phyloP scores from a whole-genome alignment of 345 rosid species.

The Excoecaria cochinchinensis region DNA sequence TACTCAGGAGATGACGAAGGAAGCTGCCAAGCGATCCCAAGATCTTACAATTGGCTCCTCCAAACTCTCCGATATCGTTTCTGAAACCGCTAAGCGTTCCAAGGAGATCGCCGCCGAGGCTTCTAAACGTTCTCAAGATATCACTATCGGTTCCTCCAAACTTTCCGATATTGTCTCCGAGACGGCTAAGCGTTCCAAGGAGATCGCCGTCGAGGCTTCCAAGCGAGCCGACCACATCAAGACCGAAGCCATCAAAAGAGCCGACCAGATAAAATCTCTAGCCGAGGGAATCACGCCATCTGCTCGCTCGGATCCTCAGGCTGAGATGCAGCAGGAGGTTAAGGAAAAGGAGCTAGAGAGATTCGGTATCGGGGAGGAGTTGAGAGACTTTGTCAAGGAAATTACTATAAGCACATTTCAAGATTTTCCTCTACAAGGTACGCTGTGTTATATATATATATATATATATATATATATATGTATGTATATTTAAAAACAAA shows the following conservation, averaged over 20 bases:
- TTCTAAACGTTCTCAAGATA: conserved; percentile 43
- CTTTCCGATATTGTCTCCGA: conserved; percentile 43
- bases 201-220: conserved; percentile 55
- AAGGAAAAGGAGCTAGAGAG: conserved; percentile 38
- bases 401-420: conserved; percentile 49
- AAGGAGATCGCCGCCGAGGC: conserved; percentile 48
- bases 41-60: conserved; percentile 25
- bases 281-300: conserved; percentile 33
- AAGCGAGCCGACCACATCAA: conserved; percentile 49
- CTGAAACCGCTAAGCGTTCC: conserved; percentile 33
- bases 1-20: conserved; percentile 21
- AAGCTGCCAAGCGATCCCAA: conserved; percentile 47
- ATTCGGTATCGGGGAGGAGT: conserved; percentile 53
- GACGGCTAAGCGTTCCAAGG: conserved; percentile 48
- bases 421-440: conserved; percentile 59
- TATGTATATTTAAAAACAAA: too few species aligned
- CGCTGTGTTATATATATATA: too few species aligned
- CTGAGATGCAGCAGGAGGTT: not conserved
- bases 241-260: conserved; percentile 47
- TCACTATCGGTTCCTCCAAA: conserved; percentile 40
- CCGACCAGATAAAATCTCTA: conserved; percentile 51
- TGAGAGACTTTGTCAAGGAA: conserved; percentile 55
- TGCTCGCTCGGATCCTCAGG: conserved; percentile 16
- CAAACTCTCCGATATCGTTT: conserved; percentile 14
- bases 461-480: too few species aligned